A percentile compares a stretch with the other conserved stretches of the same genome.
Conservation (phyloP, 768 basidiomycete species). For the Suillus ampliporus region DNA sequence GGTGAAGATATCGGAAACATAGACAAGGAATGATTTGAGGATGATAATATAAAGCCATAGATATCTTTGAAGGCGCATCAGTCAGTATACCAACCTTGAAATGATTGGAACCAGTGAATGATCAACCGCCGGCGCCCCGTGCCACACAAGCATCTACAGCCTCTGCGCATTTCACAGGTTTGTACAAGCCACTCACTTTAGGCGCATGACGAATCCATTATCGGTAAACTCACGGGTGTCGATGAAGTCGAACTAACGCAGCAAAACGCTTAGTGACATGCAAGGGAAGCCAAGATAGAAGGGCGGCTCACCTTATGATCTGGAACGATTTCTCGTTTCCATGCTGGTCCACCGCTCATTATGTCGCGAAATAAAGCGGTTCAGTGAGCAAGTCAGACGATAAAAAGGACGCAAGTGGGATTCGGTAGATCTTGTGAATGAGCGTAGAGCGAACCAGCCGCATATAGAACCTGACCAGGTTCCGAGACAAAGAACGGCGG, state of each 20-base stretch:
- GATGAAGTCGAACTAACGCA: slow-evolving; percentile 89
- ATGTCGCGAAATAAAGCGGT: slow-evolving; percentile 15
- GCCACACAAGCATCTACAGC: not conserved
- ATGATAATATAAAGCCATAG: slow-evolving; percentile 92
- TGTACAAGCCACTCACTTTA: slow-evolving; percentile 63
- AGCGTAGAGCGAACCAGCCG: slow-evolving; percentile 42
- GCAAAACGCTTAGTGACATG: slow-evolving; percentile 6
- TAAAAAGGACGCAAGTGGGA: slow-evolving; percentile 24
- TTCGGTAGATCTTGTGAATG: slow-evolving; percentile 30
- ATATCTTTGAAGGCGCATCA: slow-evolving; percentile 60
- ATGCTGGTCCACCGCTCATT: slow-evolving; percentile 69
- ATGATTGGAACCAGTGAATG: not conserved
- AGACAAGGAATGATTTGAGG: slow-evolving; percentile 95
- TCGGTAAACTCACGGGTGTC: slow-evolving; percentile 92
- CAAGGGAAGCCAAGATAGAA: not conserved
- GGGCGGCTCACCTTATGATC: slow-evolving; percentile 86
- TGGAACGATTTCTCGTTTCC: slow-evolving; percentile 97
- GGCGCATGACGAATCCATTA: slow-evolving; percentile 83
- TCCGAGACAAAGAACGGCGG: slow-evolving; percentile 28
- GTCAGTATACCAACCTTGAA: slow-evolving; percentile 16
- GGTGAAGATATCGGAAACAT: slow-evolving; percentile 97
- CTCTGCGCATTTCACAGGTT: not conserved
- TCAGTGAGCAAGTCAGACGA: slow-evolving; percentile 27
- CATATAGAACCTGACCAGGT: slow-evolving; percentile 27
- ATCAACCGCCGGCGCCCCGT: not conserved